phyloP scores from a whole-genome alignment of 208 protist genomes.

The Histomonas meleagridis region DNA sequence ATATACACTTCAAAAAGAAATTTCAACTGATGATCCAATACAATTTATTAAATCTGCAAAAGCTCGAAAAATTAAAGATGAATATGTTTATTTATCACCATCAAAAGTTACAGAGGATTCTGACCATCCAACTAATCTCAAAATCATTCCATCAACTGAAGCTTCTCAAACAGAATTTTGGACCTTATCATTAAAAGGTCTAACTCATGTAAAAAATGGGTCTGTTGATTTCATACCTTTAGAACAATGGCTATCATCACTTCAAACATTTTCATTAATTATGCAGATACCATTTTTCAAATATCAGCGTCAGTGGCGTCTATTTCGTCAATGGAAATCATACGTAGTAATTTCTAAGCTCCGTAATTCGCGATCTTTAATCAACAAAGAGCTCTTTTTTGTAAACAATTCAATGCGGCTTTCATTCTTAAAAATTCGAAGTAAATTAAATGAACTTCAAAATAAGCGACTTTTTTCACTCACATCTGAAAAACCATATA shows the following conservation, averaged over 20 bases:
- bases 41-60: slow-evolving; percentile 20
- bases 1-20: no score
- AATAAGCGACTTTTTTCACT: neutral
- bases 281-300: slow-evolving; percentile 18
- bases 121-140: neutral
- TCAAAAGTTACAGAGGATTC: neutral
- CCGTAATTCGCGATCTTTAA: neutral
- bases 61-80: neutral
- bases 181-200: neutral
- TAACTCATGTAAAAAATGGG: neutral
- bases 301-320: slow-evolving; percentile 24
- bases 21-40: neutral
- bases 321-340: slow-evolving; percentile 8
- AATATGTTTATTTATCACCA: slow-evolving; percentile 29
- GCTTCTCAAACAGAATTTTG: neutral
- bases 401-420: neutral
- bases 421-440: neutral
- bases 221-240: neutral
- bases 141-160: neutral
- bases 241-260: slow-evolving; percentile 19
- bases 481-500: neutral
- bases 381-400: neutral
- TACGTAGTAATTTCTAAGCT: neutral
- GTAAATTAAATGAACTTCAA: neutral
- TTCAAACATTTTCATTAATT: neutral